Base-by-base conservation (phyloP, 2,329 filamentous ascomycete species). In the Sporothrix sp. region DNA sequence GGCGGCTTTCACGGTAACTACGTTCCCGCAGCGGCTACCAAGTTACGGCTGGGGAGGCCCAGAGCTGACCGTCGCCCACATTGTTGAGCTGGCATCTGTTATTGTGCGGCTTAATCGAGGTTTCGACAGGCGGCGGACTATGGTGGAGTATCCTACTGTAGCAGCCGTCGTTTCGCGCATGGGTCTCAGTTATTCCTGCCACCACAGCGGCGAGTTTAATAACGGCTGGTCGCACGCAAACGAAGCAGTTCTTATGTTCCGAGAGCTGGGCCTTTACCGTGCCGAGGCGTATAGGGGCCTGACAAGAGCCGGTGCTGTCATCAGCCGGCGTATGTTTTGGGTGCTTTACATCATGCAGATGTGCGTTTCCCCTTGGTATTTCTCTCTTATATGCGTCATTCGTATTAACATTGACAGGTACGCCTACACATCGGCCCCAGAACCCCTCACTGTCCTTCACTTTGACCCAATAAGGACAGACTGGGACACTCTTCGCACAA, bases 311-410 rank as follows among this genome's bases (percentile, higher is more conserved):
- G 43, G 43, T 2, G 43, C 30, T 20, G 10, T 35, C 8, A 46
- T 46, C 30, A 36, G 43, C 20, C 43, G 43, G 13, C 43, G 43
- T 21, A 46, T 46, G 43, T 46, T 46, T 27, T 46, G 43, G 43
- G 43, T 36, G 2, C 18, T 46, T 8, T 46, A 46, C 20, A 46
- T 46, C 18, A 46, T 46, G 43, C 43, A 46, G 13, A 46, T 46
- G 43, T 46, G 8, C 14, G 43, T 33, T 7, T 32, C 42, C 6
- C 13, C 30, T n/a, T 33, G 38, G 3, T 44, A 3, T 30, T 11
- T 16, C 27, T 4, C 3, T 6, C 10, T 7, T 32, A 16, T 21
- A 20, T 21, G 35, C 35, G 2, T 13, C 16, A 16, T n/a, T 11
- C 18, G 14, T 14, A 43, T 14, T 42, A 1, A 21, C 37, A 39